Conservation (phyloP, 1,284 basidiomycete genomes). For the Cryptococcus maquisensis region DNA sequence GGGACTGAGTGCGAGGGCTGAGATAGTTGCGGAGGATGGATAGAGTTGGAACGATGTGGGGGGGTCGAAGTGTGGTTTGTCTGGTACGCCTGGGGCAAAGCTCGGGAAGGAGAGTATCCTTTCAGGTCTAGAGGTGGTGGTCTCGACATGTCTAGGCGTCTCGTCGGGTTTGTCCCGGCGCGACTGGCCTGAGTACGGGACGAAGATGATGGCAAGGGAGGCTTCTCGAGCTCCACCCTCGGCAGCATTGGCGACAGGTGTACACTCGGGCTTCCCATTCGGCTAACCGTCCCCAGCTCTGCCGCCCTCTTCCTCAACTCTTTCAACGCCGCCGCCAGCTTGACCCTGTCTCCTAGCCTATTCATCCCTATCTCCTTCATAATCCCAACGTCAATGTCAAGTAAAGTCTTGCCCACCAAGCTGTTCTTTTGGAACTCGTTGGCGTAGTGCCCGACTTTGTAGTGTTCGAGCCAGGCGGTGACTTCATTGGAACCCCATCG, state of each 20-base stretch:
- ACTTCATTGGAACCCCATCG: neutral
- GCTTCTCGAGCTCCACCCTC: constrained; percentile 1
- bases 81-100: constrained; percentile 31
- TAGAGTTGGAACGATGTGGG: neutral
- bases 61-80: constrained; percentile 19
- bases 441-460: constrained; percentile 65
- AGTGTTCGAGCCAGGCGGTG: neutral
- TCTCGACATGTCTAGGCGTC: constrained; percentile 26
- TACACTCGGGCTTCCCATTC: no score
- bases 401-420: constrained; percentile 78
- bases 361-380: constrained; percentile 82
- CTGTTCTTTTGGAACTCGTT: constrained; percentile 73
- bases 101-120: constrained; percentile 17
- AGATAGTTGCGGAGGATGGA: constrained; percentile 1
- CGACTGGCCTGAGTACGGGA: constrained; percentile 6
- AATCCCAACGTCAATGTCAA: constrained; percentile 79
- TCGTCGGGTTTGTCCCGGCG: constrained; percentile 5
- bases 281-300: neutral
- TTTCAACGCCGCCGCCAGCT: constrained; percentile 79
- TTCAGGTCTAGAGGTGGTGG: constrained; percentile 37
- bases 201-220: neutral
- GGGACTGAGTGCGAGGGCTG: neutral
- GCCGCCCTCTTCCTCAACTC: constrained; percentile 57
- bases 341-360: constrained; percentile 83
- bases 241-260: no score